Evolutionary conservation across 2,329 filamentous ascomycete species (phyloP).

Genomic region (Zopfia rhizophila): DNA sequence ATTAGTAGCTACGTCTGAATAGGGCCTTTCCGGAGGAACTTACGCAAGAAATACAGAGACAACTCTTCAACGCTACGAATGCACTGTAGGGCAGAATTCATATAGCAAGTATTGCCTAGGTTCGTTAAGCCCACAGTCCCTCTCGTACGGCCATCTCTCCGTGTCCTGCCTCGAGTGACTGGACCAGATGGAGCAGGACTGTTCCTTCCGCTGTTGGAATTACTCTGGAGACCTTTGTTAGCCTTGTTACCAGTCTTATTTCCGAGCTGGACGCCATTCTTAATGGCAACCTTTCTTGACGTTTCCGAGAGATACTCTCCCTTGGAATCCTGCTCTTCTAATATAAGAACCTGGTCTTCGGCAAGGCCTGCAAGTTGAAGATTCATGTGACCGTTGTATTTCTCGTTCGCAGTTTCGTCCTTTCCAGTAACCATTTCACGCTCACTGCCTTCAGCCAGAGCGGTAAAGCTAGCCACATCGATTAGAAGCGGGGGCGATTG

Average conservation of each 20-base stretch:
- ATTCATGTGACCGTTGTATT: constrained; percentile 79
- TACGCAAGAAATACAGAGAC: constrained; percentile 84
- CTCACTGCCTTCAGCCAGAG: constrained; percentile 70
- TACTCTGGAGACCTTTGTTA: constrained; percentile 52
- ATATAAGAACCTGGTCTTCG: constrained; percentile 79
- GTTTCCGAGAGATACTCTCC: constrained; percentile 67
- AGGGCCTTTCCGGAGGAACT: constrained; percentile 41
- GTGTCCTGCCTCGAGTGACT: constrained; percentile 76
- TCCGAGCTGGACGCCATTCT: constrained; percentile 59
- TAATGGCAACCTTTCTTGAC: constrained; percentile 55
- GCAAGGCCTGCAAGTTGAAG: constrained; percentile 74
- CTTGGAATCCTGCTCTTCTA: constrained; percentile 75
- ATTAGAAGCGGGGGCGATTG: constrained; percentile 66
- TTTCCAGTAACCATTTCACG: constrained; percentile 71
- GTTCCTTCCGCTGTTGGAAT: constrained; percentile 68
- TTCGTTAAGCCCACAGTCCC: constrained; percentile 89
- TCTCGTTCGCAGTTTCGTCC: constrained; percentile 77
- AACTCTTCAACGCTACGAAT: constrained; percentile 93
- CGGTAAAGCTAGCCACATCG: constrained; percentile 70
- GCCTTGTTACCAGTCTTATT: constrained; percentile 47
- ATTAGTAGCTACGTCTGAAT: constrained; percentile 1
- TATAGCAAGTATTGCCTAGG: constrained; percentile 97
- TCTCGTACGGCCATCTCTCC: constrained; percentile 73
- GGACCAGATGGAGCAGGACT: constrained; percentile 71
- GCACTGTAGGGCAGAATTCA: constrained; percentile 97